Evolutionary conservation across 306 rosid species (phyloP), one percentile per base, ranked within the genome.

Genomic region (Quercus aquifolioides): DNA sequence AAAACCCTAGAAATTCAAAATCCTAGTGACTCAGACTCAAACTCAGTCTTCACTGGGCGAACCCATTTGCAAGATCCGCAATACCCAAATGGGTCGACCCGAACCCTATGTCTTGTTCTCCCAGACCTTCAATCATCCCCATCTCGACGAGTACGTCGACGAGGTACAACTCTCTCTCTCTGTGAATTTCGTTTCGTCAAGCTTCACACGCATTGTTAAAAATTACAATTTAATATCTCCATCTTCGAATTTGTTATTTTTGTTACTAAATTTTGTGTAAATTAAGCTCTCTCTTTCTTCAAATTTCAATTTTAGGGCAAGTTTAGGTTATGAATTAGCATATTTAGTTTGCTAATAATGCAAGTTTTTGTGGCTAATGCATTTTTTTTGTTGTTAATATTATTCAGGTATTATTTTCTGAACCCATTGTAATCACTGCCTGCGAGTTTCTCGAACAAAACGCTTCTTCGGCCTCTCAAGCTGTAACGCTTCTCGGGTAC

Each of bases 381-480:
- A 4, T 52, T 79, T 1, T 55, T 1, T 19, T 78, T 78, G 73
- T 35, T 49, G 17, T 49, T 49, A 49, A 3, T 1, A 21, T 78
- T 78, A 76, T 35, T 9, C 89, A 95, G 99, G 99, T 95, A 5
- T 60, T 93, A 71, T 95, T 95, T 76, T 74, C 90, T 5, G 99
- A 95, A 79, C 96, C 98, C 15, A 80, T 95, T 74, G 97, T 95
- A 31, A 89, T 95, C 73, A 89, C 89, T 14, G 97, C 97, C n/a
- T 95, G 99, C 43, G 99, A 95, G 92, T 93, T 95, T 55, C 90
- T 95, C 35, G 99, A 95, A 73, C 99, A 95, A 87, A 90, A 90
- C 65, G 94, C 94, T 19, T 85, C 94, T 3, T 95, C 97, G 3
- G 87, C 89, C 64, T 89, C 98, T 28, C 99, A 91, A 81, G 79